phyloP scores from a whole-genome alignment of 306 rosid species.

The Cicer arietinum region DNA sequence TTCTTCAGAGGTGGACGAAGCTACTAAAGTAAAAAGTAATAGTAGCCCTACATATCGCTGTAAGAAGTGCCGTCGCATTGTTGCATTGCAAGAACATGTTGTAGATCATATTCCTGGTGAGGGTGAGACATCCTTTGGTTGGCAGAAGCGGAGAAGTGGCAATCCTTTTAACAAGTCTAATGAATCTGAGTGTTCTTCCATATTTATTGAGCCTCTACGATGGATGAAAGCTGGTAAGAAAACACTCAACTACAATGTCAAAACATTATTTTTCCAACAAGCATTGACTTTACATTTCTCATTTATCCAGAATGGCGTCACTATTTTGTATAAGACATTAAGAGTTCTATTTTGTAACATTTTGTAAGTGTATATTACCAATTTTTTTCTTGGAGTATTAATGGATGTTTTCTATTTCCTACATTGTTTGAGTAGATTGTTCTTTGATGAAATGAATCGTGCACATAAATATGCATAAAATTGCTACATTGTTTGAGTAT shows the following conservation, averaged over 20 bases:
- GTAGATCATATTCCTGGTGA: slow-evolving; percentile 87
- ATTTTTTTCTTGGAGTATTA: slow-evolving; percentile 16
- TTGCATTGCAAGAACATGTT: slow-evolving; percentile 82
- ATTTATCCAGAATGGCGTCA: too few species aligned
- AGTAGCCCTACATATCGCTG: slow-evolving; percentile 71
- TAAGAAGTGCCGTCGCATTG: slow-evolving; percentile 85
- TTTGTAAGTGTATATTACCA: slow-evolving; percentile 27
- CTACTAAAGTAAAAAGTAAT: slow-evolving; percentile 54
- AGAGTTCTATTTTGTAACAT: background rate
- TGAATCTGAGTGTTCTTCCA: slow-evolving; percentile 86
- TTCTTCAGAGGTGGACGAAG: slow-evolving; percentile 59
- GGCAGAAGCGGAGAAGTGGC: slow-evolving; percentile 77
- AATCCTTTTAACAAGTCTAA: slow-evolving; percentile 66
- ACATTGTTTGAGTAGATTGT: slow-evolving; percentile 23
- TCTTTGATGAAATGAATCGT: slow-evolving; percentile 12
- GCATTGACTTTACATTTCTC: background rate
- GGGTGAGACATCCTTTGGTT: slow-evolving; percentile 77
- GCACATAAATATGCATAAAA: slow-evolving; percentile 5
- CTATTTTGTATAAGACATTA: too few species aligned
- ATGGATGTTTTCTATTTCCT: slow-evolving; percentile 6
- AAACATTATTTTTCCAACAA: slow-evolving; percentile 23
- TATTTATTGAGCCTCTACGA: slow-evolving; percentile 87
- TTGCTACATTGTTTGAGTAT: too few species aligned
- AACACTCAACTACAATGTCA: slow-evolving; percentile 31
- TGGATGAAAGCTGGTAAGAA: slow-evolving; percentile 96